A percentile compares a stretch with the other conserved stretches of the same genome.
Evolutionary conservation across 2,329 filamentous ascomycete species (phyloP).

Genomic region (Pseudogymnoascus sp.): DNA sequence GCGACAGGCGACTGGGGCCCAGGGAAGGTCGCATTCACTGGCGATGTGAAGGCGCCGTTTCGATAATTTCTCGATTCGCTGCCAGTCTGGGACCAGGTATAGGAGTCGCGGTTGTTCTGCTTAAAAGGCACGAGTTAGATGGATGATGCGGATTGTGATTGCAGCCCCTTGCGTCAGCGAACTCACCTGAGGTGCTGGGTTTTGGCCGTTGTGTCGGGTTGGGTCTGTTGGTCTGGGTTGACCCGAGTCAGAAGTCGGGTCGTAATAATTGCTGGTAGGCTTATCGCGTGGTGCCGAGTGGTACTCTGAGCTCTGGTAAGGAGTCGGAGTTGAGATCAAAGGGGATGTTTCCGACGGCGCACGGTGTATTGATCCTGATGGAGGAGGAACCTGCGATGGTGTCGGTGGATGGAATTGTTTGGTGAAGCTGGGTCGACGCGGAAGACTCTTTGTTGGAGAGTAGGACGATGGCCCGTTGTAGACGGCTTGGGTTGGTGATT

Average conservation of each 20-base stretch:
- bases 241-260: conserved; percentile 37
- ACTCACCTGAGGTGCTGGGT: conserved; percentile 27
- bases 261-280: conserved; percentile 37
- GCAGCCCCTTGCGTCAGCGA: background rate
- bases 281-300: conserved; percentile 32
- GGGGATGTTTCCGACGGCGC: conserved; percentile 24
- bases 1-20: conserved; percentile 40
- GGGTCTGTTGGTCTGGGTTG: conserved; percentile 33
- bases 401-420: conserved; percentile 25
- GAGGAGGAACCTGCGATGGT: conserved; percentile 21
- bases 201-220: conserved; percentile 22
- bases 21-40: conserved; percentile 38
- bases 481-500: conserved; percentile 24
- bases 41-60: conserved; percentile 44
- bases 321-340: conserved; percentile 20
- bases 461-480: conserved; percentile 20
- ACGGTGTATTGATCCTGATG: conserved; percentile 22
- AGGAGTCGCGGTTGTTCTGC: conserved; percentile 42
- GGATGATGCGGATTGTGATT: conserved; percentile 10
- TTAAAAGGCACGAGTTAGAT: background rate
- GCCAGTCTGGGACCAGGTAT: conserved; percentile 37
- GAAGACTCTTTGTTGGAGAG: conserved; percentile 25
- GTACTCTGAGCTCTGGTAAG: conserved; percentile 28
- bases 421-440: conserved; percentile 26
- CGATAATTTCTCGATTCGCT: conserved; percentile 42